Percentiles rank a stretch among this genome's conserved stretches.
Evolutionary conservation across 2,329 filamentous ascomycete species (phyloP).

Genomic region (Diaporthe nobilis): DNA sequence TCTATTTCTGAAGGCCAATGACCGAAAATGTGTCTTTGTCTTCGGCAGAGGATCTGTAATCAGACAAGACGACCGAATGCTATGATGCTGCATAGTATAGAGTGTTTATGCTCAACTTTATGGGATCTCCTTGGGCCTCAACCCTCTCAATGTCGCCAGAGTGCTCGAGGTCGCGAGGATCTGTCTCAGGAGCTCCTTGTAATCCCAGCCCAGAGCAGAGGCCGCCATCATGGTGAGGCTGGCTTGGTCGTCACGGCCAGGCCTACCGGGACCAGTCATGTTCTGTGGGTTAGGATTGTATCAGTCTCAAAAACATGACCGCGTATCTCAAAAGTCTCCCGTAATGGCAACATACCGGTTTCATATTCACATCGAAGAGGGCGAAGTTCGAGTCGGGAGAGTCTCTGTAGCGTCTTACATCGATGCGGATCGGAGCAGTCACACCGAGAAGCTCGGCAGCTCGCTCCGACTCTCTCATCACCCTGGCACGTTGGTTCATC

Average conservation of each 20-base stretch:
- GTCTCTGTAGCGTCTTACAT: conserved; percentile 51
- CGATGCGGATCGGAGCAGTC: conserved; percentile 62
- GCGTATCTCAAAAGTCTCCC: neutral
- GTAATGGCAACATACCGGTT: neutral
- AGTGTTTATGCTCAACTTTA: neutral
- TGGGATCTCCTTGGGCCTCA: neutral
- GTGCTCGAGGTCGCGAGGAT: conserved; percentile 48
- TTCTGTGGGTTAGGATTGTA: conserved; percentile 45
- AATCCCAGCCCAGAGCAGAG: conserved; percentile 58
- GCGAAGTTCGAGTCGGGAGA: conserved; percentile 5
- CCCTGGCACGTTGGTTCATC: conserved; percentile 4
- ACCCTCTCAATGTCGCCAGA: neutral
- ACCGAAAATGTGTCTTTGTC: neutral
- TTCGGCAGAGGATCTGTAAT: neutral
- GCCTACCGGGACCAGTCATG: conserved; percentile 59
- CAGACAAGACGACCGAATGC: neutral
- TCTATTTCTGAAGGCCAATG: neutral
- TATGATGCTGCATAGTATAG: neutral
- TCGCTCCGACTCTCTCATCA: conserved; percentile 55
- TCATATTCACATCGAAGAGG: conserved; percentile 20
- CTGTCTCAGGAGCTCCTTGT: conserved; percentile 53
- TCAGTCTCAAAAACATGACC: neutral
- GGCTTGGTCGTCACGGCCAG: conserved; percentile 62
- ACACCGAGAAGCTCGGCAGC: conserved; percentile 56
- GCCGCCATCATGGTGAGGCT: conserved; percentile 61